Evolutionary conservation across 345 rosid genomes (phyloP).

Genomic region (Gossypium rotundifolium): DNA sequence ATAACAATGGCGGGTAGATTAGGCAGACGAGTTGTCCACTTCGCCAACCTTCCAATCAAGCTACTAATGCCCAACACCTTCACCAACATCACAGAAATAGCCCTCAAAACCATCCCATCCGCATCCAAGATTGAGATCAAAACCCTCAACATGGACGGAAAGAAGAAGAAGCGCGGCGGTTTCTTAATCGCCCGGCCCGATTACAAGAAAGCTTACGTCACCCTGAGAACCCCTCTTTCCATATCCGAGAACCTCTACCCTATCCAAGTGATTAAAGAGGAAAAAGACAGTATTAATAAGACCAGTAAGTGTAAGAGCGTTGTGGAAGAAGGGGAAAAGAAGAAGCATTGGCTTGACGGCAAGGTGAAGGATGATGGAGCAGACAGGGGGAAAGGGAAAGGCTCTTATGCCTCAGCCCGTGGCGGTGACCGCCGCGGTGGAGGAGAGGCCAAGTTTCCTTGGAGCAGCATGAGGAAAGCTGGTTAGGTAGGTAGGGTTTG

Average conservation of each 20-base stretch:
- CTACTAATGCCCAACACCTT: slow-evolving; percentile 61
- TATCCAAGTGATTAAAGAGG: slow-evolving; percentile 47
- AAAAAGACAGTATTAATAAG: slow-evolving; percentile 53
- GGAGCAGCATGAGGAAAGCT: slow-evolving; percentile 66
- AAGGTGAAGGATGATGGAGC: slow-evolving; percentile 30
- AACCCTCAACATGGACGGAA: slow-evolving; percentile 94
- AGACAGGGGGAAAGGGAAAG: slow-evolving; percentile 15
- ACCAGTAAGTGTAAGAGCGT: slow-evolving; percentile 51
- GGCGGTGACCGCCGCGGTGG: not conserved
- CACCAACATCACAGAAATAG: slow-evolving; percentile 61
- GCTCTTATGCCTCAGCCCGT: slow-evolving; percentile 5
- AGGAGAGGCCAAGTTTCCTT: slow-evolving; percentile 48
- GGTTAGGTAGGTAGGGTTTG: slow-evolving; percentile 28
- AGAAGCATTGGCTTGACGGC: slow-evolving; percentile 80
- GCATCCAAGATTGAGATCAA: slow-evolving; percentile 95
- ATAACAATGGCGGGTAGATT: slow-evolving; percentile 61
- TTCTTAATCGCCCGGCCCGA: slow-evolving; percentile 68
- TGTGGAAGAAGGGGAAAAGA: slow-evolving; percentile 61
- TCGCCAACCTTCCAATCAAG: slow-evolving; percentile 81
- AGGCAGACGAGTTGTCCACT: slow-evolving; percentile 71
- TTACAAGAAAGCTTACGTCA: slow-evolving; percentile 89
- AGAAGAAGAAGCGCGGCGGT: slow-evolving; percentile 86
- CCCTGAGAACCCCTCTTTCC: slow-evolving; percentile 54
- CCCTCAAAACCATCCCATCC: slow-evolving; percentile 74
- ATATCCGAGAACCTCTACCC: slow-evolving; percentile 65